Base-by-base conservation (phyloP, 345 rosid genomes). In the Sisymbrium irio region DNA sequence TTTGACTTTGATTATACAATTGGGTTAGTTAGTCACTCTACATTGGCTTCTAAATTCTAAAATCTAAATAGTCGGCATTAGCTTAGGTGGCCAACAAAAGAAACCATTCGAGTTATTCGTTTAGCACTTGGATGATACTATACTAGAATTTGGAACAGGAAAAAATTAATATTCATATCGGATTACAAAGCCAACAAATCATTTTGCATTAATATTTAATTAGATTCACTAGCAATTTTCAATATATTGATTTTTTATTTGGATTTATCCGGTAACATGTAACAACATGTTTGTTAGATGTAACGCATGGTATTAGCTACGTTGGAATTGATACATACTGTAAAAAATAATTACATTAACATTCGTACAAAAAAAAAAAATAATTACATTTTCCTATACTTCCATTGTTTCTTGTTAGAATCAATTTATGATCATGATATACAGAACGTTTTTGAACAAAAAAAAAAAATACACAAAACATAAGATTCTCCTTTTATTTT, bases 1-100 rank as follows among this genome's bases (percentile, higher is more conserved):
- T 22, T 67, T 62, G 74, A 62, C 79, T 49, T 76, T 42, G 41
- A 61, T 62, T 62, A 61, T 54, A 62, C 36, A 50, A 44, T 53
- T 53, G 18, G 14, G 70, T 32, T 33, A 28, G 74, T 68, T 75
- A 33, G 35, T 54, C 78, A 74, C 25, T 57, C 14, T 28, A 47
- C 35, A 46, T 36, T 35, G 9, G 8, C 73, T 19, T 42, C 71
- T 63, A 53, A 50, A 7, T 65, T 44, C 11, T 67, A 67, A 56
- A 15, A 44, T 51, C 4, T 14, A 20, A 17, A 22, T 51, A 54
- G 12, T 17, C 36, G 22, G 41, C 41, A 14, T 53, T 62, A 69
- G 70, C 70, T 44, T 62, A 35, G 75, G 65, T 62, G 65, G 36
- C 42, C 10, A 51, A 67, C 10, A 20, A 67, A 49, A 50, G 30